phyloP scores from a whole-genome alignment of 2,329 filamentous ascomycete species.

The Orbilia javanica region DNA sequence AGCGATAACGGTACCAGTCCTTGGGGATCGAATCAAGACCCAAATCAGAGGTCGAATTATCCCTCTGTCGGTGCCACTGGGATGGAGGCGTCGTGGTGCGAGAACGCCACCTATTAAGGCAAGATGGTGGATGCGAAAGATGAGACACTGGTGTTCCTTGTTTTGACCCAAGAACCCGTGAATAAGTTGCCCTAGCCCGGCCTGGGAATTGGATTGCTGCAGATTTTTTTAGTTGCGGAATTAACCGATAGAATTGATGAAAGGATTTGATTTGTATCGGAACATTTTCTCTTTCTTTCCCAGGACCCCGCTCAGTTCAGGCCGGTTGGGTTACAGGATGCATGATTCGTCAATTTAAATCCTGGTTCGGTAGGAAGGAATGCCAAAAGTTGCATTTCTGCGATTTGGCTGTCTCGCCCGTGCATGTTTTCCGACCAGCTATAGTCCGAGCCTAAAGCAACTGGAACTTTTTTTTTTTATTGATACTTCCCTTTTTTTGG shows the following conservation, averaged over 20 bases:
- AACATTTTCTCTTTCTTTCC: conserved; percentile 52
- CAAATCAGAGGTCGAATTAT: conserved; percentile 27
- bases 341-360: conserved; percentile 44
- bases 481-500: background rate
- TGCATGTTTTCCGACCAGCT: conserved; percentile 26
- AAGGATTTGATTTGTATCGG: conserved; percentile 40
- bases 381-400: conserved; percentile 34
- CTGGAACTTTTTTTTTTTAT: conserved; percentile 12
- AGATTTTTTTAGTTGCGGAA: conserved; percentile 33
- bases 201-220: conserved; percentile 25
- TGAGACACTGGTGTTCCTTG: conserved; percentile 29
- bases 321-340: conserved; percentile 25
- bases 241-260: conserved; percentile 49
- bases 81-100: conserved; percentile 26
- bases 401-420: conserved; percentile 37
- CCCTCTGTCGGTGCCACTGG: conserved; percentile 37
- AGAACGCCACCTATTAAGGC: conserved; percentile 35
- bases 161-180: conserved; percentile 8
- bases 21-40: conserved; percentile 42
- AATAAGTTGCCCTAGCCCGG: conserved; percentile 25
- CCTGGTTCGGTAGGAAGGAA: conserved; percentile 37
- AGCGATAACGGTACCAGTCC: conserved; percentile 39
- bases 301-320: conserved; percentile 41
- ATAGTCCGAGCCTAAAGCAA: conserved; percentile 54
- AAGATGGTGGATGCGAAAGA: conserved; percentile 31